A percentile compares a stretch with the other conserved stretches of the same genome.
Conservation (phyloP, 2,329 filamentous ascomycete genomes). For the Venturia carpophila region DNA sequence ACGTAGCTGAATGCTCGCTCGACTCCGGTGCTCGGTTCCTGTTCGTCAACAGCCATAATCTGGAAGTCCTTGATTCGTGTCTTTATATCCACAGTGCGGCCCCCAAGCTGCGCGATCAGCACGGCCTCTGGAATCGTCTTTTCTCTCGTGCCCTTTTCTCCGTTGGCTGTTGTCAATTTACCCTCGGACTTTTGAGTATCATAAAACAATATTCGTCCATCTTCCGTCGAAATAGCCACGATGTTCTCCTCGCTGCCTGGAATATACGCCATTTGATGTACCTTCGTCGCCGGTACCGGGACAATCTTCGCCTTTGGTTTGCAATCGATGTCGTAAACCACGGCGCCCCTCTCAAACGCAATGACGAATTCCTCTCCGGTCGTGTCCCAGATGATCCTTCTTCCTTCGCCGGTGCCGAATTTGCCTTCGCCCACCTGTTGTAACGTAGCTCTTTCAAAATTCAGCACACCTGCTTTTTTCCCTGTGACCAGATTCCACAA, state of each 20-base stretch:
- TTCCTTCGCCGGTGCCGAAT: slow-evolving; percentile 72
- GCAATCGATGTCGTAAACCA: slow-evolving; percentile 85
- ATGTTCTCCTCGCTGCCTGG: slow-evolving; percentile 36
- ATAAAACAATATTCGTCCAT: slow-evolving; percentile 79
- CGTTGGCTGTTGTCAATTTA: slow-evolving; percentile 32
- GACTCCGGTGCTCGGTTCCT: slow-evolving; percentile 27
- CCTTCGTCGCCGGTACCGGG: slow-evolving; percentile 62
- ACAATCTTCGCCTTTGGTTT: slow-evolving; percentile 68
- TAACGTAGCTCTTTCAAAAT: slow-evolving; percentile 68
- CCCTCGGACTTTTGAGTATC: slow-evolving; percentile 46
- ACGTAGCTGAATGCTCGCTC: slow-evolving; percentile 42
- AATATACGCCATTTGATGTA: slow-evolving; percentile 75
- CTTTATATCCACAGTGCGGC: slow-evolving; percentile 56
- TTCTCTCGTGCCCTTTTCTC: slow-evolving; percentile 32
- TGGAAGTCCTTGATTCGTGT: slow-evolving; percentile 85
- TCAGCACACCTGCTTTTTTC: slow-evolving; percentile 88
- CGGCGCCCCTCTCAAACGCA: slow-evolving; percentile 74
- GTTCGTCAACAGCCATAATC: slow-evolving; percentile 40
- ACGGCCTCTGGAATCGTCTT: slow-evolving; percentile 52
- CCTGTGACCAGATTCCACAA: slow-evolving; percentile 96
- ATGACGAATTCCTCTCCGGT: slow-evolving; percentile 79
- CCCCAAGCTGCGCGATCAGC: slow-evolving; percentile 69
- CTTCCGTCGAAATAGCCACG: slow-evolving; percentile 77
- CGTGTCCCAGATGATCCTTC: slow-evolving; percentile 71
- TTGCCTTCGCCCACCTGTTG: slow-evolving; percentile 67